Evolutionary conservation across 1,284 basidiomycete genomes (phyloP).

Genomic region (Leccinum solheimii): DNA sequence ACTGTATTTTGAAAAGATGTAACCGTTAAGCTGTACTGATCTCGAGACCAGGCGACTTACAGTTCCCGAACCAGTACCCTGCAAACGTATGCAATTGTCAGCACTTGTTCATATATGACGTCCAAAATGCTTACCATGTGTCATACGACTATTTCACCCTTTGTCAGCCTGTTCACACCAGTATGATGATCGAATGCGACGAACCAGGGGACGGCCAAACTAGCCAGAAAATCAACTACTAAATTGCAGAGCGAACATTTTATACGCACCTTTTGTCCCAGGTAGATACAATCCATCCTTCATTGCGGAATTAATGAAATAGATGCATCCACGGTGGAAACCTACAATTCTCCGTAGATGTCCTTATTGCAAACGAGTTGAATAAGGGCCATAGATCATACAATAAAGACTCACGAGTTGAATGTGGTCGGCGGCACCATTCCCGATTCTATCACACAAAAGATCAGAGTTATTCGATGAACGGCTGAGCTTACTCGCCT

Average conservation of each 20-base stretch:
- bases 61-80: slow-evolving; percentile 78
- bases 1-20: slow-evolving; percentile 34
- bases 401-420: slow-evolving; percentile 62
- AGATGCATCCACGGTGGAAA: neutral
- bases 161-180: slow-evolving; percentile 12
- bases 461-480: neutral
- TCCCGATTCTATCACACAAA: slow-evolving; percentile 63
- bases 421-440: slow-evolving; percentile 87
- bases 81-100: slow-evolving; percentile 2
- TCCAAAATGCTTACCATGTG: slow-evolving; percentile 43
- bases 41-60: slow-evolving; percentile 44
- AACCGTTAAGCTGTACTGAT: slow-evolving; percentile 3
- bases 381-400: neutral
- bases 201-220: slow-evolving; percentile 50
- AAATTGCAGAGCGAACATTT: neutral
- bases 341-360: slow-evolving; percentile 86
- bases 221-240: slow-evolving; percentile 18
- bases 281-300: slow-evolving; percentile 93
- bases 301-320: slow-evolving; percentile 5
- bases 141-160: slow-evolving; percentile 49
- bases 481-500: slow-evolving; percentile 36
- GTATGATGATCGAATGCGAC: slow-evolving; percentile 19
- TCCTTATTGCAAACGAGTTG: slow-evolving; percentile 50
- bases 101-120: neutral
- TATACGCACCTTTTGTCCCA: slow-evolving; percentile 80